Conservation (phyloP, 2,329 filamentous ascomycete genomes). For the Xylariaceae sp. region DNA sequence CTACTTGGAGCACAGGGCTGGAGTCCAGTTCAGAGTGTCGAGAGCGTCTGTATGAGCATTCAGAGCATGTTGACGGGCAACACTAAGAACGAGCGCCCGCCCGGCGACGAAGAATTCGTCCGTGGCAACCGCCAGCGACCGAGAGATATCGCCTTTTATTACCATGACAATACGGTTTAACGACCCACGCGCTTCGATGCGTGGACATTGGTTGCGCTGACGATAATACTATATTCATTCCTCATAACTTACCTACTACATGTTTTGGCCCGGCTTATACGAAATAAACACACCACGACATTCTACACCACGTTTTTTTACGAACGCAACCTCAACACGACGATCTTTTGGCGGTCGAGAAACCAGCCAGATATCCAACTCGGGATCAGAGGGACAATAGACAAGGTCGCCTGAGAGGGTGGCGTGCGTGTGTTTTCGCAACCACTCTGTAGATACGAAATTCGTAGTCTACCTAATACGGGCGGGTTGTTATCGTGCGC, state of each 20-base stretch:
- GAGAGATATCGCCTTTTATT: slow-evolving; percentile 86
- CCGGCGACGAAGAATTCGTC: slow-evolving; percentile 87
- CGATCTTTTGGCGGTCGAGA: neutral
- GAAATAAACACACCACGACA: too few relatives aligned
- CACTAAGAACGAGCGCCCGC: slow-evolving; percentile 81
- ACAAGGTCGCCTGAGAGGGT: neutral
- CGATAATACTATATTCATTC: neutral
- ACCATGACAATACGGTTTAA: slow-evolving; percentile 80
- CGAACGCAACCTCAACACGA: neutral
- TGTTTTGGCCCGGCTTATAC: too few relatives aligned
- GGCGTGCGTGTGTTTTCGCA: neutral
- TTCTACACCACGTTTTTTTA: neutral
- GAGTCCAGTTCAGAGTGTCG: slow-evolving; percentile 95
- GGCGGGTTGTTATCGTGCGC: neutral
- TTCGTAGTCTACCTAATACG: neutral
- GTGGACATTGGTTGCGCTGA: neutral
- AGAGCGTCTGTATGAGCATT: slow-evolving; percentile 93
- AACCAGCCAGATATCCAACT: neutral
- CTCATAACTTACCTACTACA: neutral
- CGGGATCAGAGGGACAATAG: neutral
- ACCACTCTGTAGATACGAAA: neutral
- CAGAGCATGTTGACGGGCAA: slow-evolving; percentile 99
- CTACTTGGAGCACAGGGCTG: slow-evolving; percentile 82
- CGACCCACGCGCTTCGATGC: neutral
- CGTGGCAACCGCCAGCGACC: slow-evolving; percentile 71